Evolutionary conservation across 441 rosid genomes (phyloP), one percentile per base, ranked within the genome.

Genomic region (Adansonia madagascariensis): DNA sequence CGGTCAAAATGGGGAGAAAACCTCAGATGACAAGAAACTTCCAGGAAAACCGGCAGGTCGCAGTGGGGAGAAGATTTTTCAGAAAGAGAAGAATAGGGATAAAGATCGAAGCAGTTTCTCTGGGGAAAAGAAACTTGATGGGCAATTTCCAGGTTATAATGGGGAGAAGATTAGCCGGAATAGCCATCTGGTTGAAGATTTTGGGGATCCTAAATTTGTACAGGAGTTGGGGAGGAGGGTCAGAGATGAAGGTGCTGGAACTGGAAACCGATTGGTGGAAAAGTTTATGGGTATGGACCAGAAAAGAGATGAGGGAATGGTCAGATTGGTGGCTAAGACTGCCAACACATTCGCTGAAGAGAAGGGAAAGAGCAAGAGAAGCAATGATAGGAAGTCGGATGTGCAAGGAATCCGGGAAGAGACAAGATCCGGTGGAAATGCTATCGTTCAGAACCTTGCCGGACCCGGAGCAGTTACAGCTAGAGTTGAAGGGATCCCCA

Each of bases 81-180:
- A 56, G 14, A 62, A 67, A 17, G 80, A 73, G 53, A 64, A 77
- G 82, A 85, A 81, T 8, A 83, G 75, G 77, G 83, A 83, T 44
- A 84, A 64, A 74, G 84, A 82, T 69, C 78, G 75, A 77, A 83
- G 76, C 67, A 77, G 83, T 63, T 63, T 74, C 8, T 79, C 80
- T 11, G 82, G 82, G 76, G 87, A 85, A 57, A 86, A 82, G 81
- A 86, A 79, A 80, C 72, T 74, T 76, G 73, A 77, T 1, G 56
- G 73, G 56, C 64, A 62, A 15, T 31, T 68, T 70, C 70, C 79
- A 4, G 82, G 71, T 80, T 73, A 65, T 69, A 77, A 80, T 50
- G 83, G 80, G 57, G 87, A 78, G 75, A 78, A 73, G 67, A 35
- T 39, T 46, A 31, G 43, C 67, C 82, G 74, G 80, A 84, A 74